Percentiles rank a stretch among this genome's conserved stretches.
Evolutionary conservation across 495 filamentous ascomycete species (phyloP).

Genomic region (Friedmanniomyces endolithicus): DNA sequence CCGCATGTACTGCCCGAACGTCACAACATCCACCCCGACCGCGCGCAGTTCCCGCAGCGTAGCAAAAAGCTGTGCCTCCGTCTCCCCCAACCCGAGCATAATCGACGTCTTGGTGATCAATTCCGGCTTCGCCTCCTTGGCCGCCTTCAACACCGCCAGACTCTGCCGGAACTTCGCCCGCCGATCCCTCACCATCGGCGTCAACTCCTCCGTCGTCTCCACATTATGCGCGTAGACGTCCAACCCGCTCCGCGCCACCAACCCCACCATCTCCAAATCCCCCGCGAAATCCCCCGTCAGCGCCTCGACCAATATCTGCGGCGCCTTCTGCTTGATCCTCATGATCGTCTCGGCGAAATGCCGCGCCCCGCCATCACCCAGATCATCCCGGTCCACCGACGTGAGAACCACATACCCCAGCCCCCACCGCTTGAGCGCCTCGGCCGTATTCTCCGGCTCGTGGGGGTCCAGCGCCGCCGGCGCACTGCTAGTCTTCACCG

Average conservation of each 20-base stretch:
- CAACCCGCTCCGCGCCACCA: constrained; percentile 75
- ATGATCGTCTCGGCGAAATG: constrained; percentile 93
- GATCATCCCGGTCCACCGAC: constrained; percentile 82
- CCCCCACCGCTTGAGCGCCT: constrained; percentile 85
- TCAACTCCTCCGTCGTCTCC: constrained; percentile 85
- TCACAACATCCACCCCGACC: constrained; percentile 80
- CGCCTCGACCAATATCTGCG: constrained; percentile 82
- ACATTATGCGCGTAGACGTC: constrained; percentile 97
- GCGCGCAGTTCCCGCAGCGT: constrained; percentile 69
- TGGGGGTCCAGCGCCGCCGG: constrained; percentile 84
- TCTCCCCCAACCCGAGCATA: constrained; percentile 92
- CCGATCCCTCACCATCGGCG: constrained; percentile 79
- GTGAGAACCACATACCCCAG: constrained; percentile 93
- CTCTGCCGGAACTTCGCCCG: constrained; percentile 82
- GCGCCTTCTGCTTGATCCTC: constrained; percentile 83
- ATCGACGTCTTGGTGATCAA: constrained; percentile 95
- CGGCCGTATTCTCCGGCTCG: constrained; percentile 92
- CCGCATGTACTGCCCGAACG: constrained; percentile 98
- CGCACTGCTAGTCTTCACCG: constrained; percentile 71
- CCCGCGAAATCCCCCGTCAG: constrained; percentile 84
- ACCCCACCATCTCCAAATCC: constrained; percentile 64
- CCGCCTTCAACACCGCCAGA: constrained; percentile 64
- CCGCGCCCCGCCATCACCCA: constrained; percentile 72
- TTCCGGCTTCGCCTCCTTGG: constrained; percentile 58
- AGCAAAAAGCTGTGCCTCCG: constrained; percentile 74